Percentiles rank a stretch among this genome's conserved stretches.
phyloP scores from a whole-genome alignment of 164 flowering plant genomes.

The Vitis rotundifolia region DNA sequence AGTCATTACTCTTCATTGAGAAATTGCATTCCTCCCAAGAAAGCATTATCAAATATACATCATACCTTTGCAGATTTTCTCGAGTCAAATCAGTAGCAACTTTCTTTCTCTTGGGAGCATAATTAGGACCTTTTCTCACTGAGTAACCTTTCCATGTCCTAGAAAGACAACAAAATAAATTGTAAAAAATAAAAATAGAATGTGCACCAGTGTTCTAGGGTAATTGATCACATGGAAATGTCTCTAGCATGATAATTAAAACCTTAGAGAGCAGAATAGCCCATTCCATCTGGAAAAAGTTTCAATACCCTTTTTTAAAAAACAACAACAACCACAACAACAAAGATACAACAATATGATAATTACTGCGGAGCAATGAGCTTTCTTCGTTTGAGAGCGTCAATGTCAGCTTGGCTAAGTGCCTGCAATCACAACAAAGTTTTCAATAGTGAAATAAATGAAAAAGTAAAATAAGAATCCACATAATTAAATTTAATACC shows the following conservation, averaged over 20 bases:
- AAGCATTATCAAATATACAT: not conserved
- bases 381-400: constrained; percentile 71
- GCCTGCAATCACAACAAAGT: constrained; percentile 40
- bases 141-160: constrained; percentile 90
- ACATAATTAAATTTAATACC: not conserved
- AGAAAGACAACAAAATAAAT: not conserved
- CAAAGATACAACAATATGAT: constrained; percentile 2
- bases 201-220: not conserved
- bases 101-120: constrained; percentile 76
- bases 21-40: not conserved
- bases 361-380: constrained; percentile 70
- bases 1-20: too few species aligned
- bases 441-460: not conserved
- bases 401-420: constrained; percentile 46
- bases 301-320: not conserved
- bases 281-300: not conserved
- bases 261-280: not conserved
- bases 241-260: not conserved
- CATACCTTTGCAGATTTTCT: constrained; percentile 80
- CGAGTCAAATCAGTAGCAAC: constrained; percentile 81
- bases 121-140: constrained; percentile 76
- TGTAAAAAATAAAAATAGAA: not conserved
- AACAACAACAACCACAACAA: not conserved
- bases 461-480: not conserved
- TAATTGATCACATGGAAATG: not conserved